Percentiles rank a stretch among this genome's conserved stretches.
phyloP scores from a whole-genome alignment of 805 yeast species.

The Kazachstania bromeliacearum region DNA sequence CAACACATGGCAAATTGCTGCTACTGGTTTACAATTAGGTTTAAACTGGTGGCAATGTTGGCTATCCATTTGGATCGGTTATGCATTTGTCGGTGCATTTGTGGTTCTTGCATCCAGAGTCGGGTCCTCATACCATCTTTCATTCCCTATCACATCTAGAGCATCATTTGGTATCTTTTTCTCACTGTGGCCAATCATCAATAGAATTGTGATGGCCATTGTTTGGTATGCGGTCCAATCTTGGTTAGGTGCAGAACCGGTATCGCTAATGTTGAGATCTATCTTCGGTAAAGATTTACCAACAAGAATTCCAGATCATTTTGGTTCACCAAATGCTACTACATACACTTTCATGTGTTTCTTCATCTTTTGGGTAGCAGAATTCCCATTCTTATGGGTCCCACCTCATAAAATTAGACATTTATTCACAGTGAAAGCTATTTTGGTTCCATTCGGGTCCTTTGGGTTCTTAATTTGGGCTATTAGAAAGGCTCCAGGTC shows the following conservation, averaged over 20 bases:
- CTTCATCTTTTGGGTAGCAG: constrained; percentile 72
- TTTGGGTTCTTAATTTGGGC: constrained; percentile 81
- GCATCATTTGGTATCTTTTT: constrained; percentile 84
- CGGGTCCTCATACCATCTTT: constrained; percentile 72
- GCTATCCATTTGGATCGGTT: constrained; percentile 85
- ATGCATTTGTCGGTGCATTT: constrained; percentile 58
- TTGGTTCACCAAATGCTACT: constrained; percentile 49
- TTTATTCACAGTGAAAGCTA: constrained; percentile 74
- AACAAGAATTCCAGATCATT: constrained; percentile 53
- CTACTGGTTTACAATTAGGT: constrained; percentile 73
- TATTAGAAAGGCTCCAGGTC: constrained; percentile 66
- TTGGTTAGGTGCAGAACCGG: constrained; percentile 80
- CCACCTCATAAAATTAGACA: constrained; percentile 78
- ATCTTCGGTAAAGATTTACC: constrained; percentile 64
- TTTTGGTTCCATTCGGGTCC: constrained; percentile 74
- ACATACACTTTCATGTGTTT: constrained; percentile 66
- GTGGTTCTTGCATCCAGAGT: constrained; percentile 63
- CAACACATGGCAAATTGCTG: constrained; percentile 88
- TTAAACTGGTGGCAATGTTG: constrained; percentile 89
- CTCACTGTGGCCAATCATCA: constrained; percentile 78
- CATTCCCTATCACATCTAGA: constrained; percentile 79
- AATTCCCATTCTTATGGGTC: constrained; percentile 74
- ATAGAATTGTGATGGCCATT: constrained; percentile 80
- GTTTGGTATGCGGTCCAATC: constrained; percentile 87
- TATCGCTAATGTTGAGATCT: constrained; percentile 66